Conservation (phyloP, 2,329 filamentous ascomycete genomes). For the Aureobasidium mangrovei region DNA sequence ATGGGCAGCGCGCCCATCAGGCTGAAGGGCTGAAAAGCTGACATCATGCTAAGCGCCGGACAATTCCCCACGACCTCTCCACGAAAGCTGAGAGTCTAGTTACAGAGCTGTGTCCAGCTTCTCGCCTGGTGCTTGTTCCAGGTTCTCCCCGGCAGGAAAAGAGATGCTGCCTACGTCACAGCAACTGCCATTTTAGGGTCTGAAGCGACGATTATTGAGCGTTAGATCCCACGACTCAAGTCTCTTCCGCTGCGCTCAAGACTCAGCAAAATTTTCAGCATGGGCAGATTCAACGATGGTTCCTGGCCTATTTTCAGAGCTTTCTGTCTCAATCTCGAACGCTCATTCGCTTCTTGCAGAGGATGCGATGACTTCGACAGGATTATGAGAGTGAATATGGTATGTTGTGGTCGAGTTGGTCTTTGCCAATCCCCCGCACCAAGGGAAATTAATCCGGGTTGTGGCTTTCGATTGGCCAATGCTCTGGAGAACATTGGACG, state of each 20-base stretch:
- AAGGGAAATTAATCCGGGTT: not conserved
- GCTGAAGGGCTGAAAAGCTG: conserved; percentile 5
- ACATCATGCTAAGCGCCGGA: not conserved
- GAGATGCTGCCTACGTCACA: not conserved
- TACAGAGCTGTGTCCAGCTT: too few species aligned
- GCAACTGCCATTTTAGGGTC: not conserved
- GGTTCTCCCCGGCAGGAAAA: not conserved
- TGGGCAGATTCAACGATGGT: not conserved
- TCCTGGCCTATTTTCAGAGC: not conserved
- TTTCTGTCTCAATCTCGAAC: not conserved
- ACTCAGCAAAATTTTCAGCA: not conserved
- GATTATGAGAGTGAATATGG: too few species aligned
- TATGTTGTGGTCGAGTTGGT: not conserved
- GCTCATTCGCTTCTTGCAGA: not conserved
- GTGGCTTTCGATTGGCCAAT: not conserved
- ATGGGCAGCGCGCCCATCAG: not conserved
- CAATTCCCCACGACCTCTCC: not conserved
- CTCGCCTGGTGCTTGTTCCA: not conserved
- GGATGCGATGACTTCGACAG: too few species aligned
- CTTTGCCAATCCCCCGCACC: conserved; percentile 3
- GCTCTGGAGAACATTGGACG: not conserved
- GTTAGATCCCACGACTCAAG: conserved; percentile 1
- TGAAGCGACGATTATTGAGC: not conserved
- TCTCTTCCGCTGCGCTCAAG: not conserved
- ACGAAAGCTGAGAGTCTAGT: not conserved